These are phyloP conservation scores for Lithohypha guttulata DNA, from an alignment of 2,329 filamentous ascomycete species.

Conservation along the genomic window DNA sequence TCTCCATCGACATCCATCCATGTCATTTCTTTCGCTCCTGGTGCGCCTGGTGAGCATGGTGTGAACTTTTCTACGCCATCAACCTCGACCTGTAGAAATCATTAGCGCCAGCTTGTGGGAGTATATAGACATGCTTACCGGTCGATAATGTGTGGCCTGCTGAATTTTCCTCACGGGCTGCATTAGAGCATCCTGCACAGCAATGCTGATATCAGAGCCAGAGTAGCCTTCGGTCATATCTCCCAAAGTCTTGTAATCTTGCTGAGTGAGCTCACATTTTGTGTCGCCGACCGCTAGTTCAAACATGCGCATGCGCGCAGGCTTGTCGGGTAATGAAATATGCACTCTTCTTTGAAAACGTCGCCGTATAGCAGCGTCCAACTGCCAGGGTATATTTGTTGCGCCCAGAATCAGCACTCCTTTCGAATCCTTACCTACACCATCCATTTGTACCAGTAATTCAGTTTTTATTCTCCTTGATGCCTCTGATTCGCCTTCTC, in stretches of 20 bases:
- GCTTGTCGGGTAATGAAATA: slow-evolving; percentile 79
- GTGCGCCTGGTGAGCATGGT: slow-evolving; percentile 86
- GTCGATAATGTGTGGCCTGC: slow-evolving; percentile 95
- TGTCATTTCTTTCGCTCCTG: slow-evolving; percentile 79
- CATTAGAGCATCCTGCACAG: slow-evolving; percentile 94
- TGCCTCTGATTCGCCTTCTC: slow-evolving; percentile 93
- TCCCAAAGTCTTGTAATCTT: slow-evolving; percentile 71
- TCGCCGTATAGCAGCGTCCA: slow-evolving; percentile 88
- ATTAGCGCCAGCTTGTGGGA: neutral
- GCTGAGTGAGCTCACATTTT: slow-evolving; percentile 66
- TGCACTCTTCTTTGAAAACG: slow-evolving; percentile 95
- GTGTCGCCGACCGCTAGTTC: slow-evolving; percentile 89
- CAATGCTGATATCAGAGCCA: slow-evolving; percentile 89
- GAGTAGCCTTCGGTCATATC: slow-evolving; percentile 86
- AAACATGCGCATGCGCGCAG: slow-evolving; percentile 88
- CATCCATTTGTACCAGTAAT: slow-evolving; percentile 97
- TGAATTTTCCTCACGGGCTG: slow-evolving; percentile 94
- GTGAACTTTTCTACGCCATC: slow-evolving; percentile 55
- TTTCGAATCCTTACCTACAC: slow-evolving; percentile 88
- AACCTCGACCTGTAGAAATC: slow-evolving; percentile 49
- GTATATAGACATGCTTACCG: slow-evolving; percentile 42
- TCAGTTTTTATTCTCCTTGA: slow-evolving; percentile 97
- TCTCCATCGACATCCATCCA: slow-evolving; percentile 83
- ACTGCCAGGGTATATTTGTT: slow-evolving; percentile 97
- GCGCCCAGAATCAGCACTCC: slow-evolving; percentile 91